Base-by-base conservation (phyloP, 768 basidiomycete genomes). In the Scleroderma citrinum region DNA sequence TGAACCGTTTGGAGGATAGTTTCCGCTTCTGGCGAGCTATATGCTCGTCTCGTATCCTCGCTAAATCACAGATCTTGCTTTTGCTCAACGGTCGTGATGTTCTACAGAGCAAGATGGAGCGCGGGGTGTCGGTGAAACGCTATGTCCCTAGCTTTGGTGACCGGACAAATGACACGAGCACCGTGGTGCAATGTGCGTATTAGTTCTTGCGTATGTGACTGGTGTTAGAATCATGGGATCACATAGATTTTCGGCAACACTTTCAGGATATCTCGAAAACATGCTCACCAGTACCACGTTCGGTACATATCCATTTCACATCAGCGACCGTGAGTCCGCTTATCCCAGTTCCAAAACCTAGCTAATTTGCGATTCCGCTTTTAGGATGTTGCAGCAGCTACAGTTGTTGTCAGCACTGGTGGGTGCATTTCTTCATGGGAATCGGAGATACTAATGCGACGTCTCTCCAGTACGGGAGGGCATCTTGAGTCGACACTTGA, bases 1-100 rank as follows among this genome's bases (percentile, higher is more conserved):
- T 88, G 37, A 92, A 90, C 63, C 77, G 87, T 23, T 63, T 90
- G 14, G 83, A 89, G 66, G 87, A 90, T 59, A 86, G 83, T 56
- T 77, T 82, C 56, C 74, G 82, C 11, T 74, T 91, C 7, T 91
- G 87, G 87, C 76, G 77, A 47, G 78, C 81, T 19, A 78, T 91
- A 44, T 83, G 82, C 55, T 69, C 77, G 7, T 86, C 82, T 56
- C 81, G 81, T 54, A 68, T 88, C 19, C 76, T 89, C 4, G 63
- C 78, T 13, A 66, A 74, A 30, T 80, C 81, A 1, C 82, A 85
- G 40, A 59, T 76, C 16, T 59, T 69, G 21, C 60, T 63, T 66
- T 79, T 84, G 63, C 71, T 84, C 52, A 84, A 84, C 63, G 83
- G 82, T 60, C 85, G 83, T 47, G 85, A 88, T 58, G 69, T 89